Evolutionary conservation across 805 yeast genomes (phyloP).

Genomic region (Kluyveromyces starmeri): DNA sequence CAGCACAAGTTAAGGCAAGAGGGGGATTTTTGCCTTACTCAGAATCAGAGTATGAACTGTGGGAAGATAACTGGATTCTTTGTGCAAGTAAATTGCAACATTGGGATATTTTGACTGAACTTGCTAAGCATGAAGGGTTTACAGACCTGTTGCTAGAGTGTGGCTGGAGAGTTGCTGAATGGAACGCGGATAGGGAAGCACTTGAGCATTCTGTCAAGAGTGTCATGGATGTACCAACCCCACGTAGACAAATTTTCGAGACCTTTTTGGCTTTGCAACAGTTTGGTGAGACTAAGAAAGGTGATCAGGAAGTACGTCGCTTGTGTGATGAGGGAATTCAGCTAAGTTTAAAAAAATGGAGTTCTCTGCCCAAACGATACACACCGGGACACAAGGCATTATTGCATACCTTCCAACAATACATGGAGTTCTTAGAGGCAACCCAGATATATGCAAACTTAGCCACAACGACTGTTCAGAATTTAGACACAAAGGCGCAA

Average conservation of each 20-base stretch:
- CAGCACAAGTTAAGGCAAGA: constrained; percentile 93
- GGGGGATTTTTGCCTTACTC: constrained; percentile 93
- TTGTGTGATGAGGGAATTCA: constrained; percentile 96
- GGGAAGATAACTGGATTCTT: constrained; percentile 98
- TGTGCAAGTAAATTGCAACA: constrained; percentile 97
- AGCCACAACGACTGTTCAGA: constrained; percentile 83
- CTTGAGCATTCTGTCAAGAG: constrained; percentile 89
- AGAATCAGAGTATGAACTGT: constrained; percentile 85
- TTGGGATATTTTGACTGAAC: constrained; percentile 94
- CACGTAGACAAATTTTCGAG: constrained; percentile 91
- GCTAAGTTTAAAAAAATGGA: constrained; percentile 86
- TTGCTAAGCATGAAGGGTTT: constrained; percentile 96
- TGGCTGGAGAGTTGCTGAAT: constrained; percentile 99
- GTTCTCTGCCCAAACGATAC: constrained; percentile 64
- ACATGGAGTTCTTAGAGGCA: constrained; percentile 96
- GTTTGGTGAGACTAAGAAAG: constrained; percentile 82
- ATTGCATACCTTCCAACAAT: constrained; percentile 92
- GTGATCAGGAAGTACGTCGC: constrained; percentile 74
- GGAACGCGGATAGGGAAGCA: constrained; percentile 93
- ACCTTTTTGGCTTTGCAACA: constrained; percentile 91
- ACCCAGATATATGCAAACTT: constrained; percentile 85
- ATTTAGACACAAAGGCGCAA: constrained; percentile 85
- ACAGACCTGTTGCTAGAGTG: constrained; percentile 93
- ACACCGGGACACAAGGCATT: constrained; percentile 83
- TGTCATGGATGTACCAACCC: constrained; percentile 98